Evolutionary conservation across 2,329 filamentous ascomycete genomes (phyloP).

Genomic region (Trichoderma pleuroti): DNA sequence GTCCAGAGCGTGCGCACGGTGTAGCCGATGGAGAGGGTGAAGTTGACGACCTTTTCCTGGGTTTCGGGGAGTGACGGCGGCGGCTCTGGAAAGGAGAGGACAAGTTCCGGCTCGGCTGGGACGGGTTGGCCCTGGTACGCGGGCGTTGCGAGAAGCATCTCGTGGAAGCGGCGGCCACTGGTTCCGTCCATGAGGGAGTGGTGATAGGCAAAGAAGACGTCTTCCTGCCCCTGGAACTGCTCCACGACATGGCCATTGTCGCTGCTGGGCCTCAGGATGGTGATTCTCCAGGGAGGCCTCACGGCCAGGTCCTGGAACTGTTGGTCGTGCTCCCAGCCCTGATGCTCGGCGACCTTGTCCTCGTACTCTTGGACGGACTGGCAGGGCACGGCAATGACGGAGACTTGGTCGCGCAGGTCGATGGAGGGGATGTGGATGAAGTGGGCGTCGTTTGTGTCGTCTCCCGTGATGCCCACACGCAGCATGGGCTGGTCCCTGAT

Average conservation of each 20-base stretch:
- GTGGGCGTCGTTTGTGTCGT: constrained; percentile 41
- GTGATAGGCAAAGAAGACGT: constrained; percentile 49
- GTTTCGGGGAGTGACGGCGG: constrained; percentile 34
- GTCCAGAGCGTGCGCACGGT: constrained; percentile 41
- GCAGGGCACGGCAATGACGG: constrained; percentile 31
- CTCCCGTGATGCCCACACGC: constrained; percentile 45
- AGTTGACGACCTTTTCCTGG: constrained; percentile 41
- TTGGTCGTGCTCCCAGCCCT: constrained; percentile 40
- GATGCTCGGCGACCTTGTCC: constrained; percentile 29
- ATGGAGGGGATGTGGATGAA: constrained; percentile 45
- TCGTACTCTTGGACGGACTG: constrained; percentile 30
- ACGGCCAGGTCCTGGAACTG: constrained; percentile 39
- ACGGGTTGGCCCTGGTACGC: constrained; percentile 22
- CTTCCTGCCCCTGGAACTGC: constrained; percentile 19
- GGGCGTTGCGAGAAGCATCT: constrained; percentile 43
- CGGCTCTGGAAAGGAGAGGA: constrained; percentile 32
- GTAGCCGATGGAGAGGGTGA: constrained; percentile 39
- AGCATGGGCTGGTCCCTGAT: constrained; percentile 45
- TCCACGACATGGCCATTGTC: constrained; percentile 20
- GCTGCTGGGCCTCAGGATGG: constrained; percentile 31
- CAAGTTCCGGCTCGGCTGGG: background rate
- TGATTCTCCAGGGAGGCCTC: constrained; percentile 47
- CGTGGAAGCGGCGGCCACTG: constrained; percentile 48
- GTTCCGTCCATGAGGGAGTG: constrained; percentile 53
- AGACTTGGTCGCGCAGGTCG: constrained; percentile 42